Base-by-base conservation (phyloP, 805 yeast genomes). In the Millerozyma miso region DNA sequence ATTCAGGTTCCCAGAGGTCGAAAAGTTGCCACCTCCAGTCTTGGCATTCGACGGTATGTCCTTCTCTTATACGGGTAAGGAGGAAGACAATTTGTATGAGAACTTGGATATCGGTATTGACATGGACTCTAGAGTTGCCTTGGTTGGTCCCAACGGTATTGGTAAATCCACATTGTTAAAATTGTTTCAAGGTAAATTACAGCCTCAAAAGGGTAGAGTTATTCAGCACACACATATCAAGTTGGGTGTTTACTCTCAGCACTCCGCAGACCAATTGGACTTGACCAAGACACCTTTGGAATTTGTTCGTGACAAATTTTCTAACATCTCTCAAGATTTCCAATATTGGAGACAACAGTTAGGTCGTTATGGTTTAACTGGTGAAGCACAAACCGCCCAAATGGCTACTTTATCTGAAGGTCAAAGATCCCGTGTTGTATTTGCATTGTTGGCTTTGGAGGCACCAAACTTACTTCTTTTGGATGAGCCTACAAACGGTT, bases 401-500 rank as follows among this genome's bases (percentile, higher is more conserved):
- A 93, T 93, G 98, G 98, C 96, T 55, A 93, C 99, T 14, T 72
- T 93, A 52, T 90, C 97, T 15, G 99, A 93, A 77, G 99, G 99
- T 69, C 99, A 93, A 79, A 86, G 98, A 76, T 91, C 98, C 52
- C 85, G 99, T 73, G 99, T 93, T 54, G 99, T 93, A 44, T 93
- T 93, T 62, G 98, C 98, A 8, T 75, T 93, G 54, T 79, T 93
- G 60, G 99, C 99, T 40, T 77, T 93, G 54, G 97, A 93, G 73
- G 74, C 86, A 50, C 99, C 99, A 60, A 93, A 93, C 72, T 88
- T 93, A 67, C 76, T 93, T 58, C 74, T 93, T 63, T 77, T 93
- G 72, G 99, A 93, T 77, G 99, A 93, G 83, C 99, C 99, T 80
- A 93, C 99, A 54, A 93, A 93, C 79, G 98, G 98, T 79, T 77